Evolutionary conservation across 768 basidiomycete genomes (phyloP).

Genomic region (Boletellus ananas): DNA sequence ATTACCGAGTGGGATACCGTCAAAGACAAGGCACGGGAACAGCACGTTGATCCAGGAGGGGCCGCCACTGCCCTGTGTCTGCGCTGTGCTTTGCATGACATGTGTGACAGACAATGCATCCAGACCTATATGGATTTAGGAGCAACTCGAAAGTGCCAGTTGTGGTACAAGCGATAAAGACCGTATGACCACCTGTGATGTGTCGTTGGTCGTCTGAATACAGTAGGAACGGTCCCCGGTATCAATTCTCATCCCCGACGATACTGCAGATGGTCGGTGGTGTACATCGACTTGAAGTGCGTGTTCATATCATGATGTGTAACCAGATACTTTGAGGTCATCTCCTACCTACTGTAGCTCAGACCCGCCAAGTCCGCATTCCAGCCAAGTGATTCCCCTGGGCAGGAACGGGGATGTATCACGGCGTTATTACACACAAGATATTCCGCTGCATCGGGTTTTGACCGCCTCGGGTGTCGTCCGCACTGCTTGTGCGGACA

Average conservation of each 20-base stretch:
- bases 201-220: background rate
- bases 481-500: background rate
- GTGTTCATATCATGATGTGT: background rate
- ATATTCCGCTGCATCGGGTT: background rate
- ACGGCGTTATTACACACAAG: background rate
- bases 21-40: constrained; percentile 75
- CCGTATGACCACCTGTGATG: background rate
- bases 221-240: background rate
- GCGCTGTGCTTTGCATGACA: constrained; percentile 99
- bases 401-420: background rate
- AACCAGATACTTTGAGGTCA: no score
- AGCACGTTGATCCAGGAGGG: background rate
- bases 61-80: background rate
- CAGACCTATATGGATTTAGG: constrained; percentile 96
- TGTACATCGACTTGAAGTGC: background rate
- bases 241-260: background rate
- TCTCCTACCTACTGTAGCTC: background rate
- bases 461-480: background rate
- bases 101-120: constrained; percentile 97
- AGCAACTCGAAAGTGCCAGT: constrained; percentile 80
- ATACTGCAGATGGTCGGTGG: background rate
- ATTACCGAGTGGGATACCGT: constrained; percentile 99
- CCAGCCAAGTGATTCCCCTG: background rate
- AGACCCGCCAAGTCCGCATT: background rate
- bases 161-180: constrained; percentile 75